These are phyloP conservation scores for Rauvolfia tetraphylla DNA, from an alignment of 257 asterid species.

Conservation along the genomic window DNA sequence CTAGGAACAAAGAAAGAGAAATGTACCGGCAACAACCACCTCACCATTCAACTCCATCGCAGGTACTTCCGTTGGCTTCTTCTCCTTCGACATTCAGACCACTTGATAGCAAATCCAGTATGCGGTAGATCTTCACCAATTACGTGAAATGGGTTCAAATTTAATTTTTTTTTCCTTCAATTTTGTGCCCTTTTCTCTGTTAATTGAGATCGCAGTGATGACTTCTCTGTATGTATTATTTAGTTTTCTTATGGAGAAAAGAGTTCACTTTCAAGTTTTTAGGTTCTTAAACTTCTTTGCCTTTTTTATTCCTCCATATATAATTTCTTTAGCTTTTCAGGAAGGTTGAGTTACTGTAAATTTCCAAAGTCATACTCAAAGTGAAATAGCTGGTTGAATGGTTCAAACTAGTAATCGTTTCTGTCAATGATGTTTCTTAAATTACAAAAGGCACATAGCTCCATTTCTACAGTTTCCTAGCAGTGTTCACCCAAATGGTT, in stretches of 20 bases:
- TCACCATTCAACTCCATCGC: conserved; percentile 34
- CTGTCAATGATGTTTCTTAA: background rate
- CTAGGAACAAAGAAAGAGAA: conserved; percentile 36
- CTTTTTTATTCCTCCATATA: background rate
- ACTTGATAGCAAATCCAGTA: conserved; percentile 18
- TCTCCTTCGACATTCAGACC: conserved; percentile 34
- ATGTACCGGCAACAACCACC: conserved; percentile 14
- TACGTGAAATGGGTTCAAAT: conserved; percentile 28
- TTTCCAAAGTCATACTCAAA: background rate
- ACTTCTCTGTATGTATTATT: conserved; percentile 15
- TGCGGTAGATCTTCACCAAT: conserved; percentile 18
- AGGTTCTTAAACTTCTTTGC: background rate
- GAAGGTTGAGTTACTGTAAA: background rate
- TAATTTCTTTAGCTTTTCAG: background rate
- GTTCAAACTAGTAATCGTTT: conserved; percentile 4
- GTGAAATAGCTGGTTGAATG: background rate
- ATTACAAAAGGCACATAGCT: background rate
- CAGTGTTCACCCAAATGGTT: conserved; percentile 10
- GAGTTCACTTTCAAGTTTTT: conserved; percentile 6
- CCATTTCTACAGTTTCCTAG: background rate
- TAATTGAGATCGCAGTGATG: conserved; percentile 20
- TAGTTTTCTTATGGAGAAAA: conserved; percentile 17
- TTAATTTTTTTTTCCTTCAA: conserved; percentile 16
- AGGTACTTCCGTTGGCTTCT: conserved; percentile 64
- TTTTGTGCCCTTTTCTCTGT: conserved; percentile 22